These are phyloP conservation scores for thale cress (Arabidopsis thaliana) DNA, from an alignment of 345 rosid genomes.

Conservation along the genomic window DNA sequence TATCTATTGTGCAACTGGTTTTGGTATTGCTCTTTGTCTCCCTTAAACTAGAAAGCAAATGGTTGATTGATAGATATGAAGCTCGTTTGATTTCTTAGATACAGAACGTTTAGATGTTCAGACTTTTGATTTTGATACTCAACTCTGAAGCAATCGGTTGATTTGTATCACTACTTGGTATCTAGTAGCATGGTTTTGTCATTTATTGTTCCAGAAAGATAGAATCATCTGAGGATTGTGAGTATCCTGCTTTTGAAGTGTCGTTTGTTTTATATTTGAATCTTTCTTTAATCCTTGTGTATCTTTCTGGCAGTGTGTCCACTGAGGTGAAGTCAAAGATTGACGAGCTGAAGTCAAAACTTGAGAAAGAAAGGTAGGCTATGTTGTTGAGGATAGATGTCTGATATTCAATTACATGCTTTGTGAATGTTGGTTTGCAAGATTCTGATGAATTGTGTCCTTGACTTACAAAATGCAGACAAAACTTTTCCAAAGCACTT, in stretches of 20 bases:
- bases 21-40: not conserved
- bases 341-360: slow-evolving; percentile 70
- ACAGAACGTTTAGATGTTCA: not conserved
- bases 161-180: not conserved
- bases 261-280: slow-evolving; percentile 14
- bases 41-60: not conserved
- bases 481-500: slow-evolving; percentile 65
- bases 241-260: not conserved
- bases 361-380: slow-evolving; percentile 80
- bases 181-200: not conserved
- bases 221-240: not conserved
- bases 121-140: not conserved
- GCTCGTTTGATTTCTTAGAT: slow-evolving; percentile 12
- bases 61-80: slow-evolving; percentile 10
- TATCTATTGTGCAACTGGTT: slow-evolving; percentile 4
- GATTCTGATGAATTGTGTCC: slow-evolving; percentile 19
- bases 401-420: slow-evolving; percentile 3
- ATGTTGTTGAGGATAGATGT: slow-evolving; percentile 5
- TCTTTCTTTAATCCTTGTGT: slow-evolving; percentile 13
- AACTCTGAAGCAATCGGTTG: not conserved
- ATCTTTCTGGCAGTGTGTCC: slow-evolving; percentile 59
- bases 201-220: not conserved
- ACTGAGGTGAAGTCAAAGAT: slow-evolving; percentile 69
- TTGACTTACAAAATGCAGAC: slow-evolving; percentile 52
- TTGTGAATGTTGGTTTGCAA: slow-evolving; percentile 12